A percentile compares a stretch with the other conserved stretches of the same genome.
These are phyloP conservation scores for Cordyceps fumosorosea DNA, from an alignment of 2,329 filamentous ascomycete genomes.

Conservation along the genomic window DNA sequence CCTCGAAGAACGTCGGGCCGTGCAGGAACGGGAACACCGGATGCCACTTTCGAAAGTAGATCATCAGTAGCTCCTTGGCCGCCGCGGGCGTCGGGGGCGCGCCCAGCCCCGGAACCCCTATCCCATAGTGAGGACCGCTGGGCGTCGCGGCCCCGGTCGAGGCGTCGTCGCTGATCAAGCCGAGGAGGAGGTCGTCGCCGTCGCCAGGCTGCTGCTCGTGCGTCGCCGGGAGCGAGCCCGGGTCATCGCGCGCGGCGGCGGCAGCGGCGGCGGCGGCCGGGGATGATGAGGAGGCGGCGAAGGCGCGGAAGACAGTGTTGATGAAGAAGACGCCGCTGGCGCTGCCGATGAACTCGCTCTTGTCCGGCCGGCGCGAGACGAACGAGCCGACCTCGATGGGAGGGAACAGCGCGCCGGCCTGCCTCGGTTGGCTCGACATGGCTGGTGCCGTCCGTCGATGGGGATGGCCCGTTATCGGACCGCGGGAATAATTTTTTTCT, in stretches of 20 bases:
- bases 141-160: too few species aligned
- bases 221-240: background rate
- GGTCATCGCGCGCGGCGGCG: background rate
- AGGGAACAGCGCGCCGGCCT: background rate
- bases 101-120: constrained; percentile 20
- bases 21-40: constrained; percentile 46
- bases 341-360: constrained; percentile 45
- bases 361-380: constrained; percentile 14
- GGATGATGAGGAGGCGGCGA: constrained; percentile 28
- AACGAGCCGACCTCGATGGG: constrained; percentile 8
- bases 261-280: too few species aligned
- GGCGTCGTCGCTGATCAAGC: background rate
- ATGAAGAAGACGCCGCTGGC: constrained; percentile 47
- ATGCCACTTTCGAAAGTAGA: constrained; percentile 46
- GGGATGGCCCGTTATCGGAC: too few species aligned
- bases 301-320: constrained; percentile 47
- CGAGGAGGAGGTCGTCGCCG: background rate
- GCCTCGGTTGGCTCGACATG: background rate
- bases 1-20: constrained; percentile 40
- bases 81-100: constrained; percentile 22
- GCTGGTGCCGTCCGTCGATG: background rate
- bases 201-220: background rate
- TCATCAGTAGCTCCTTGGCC: constrained; percentile 37
- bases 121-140: constrained; percentile 13
- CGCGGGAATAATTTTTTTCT: too few species aligned